Conservation (phyloP, 768 basidiomycete genomes). For the Pleurotus citrinopileatus region DNA sequence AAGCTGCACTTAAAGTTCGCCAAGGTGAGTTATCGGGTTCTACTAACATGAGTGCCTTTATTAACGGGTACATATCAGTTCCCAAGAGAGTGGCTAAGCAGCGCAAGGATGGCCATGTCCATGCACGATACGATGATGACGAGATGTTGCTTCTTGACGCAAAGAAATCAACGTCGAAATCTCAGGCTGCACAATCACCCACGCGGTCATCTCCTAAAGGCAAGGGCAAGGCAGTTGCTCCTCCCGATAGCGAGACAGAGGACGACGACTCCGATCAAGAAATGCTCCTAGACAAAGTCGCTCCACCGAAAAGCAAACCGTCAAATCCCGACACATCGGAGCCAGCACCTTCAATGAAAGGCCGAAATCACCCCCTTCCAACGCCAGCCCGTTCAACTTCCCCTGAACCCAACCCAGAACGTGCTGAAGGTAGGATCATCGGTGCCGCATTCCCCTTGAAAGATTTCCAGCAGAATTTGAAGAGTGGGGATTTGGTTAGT, state of each 20-base stretch:
- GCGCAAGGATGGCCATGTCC: conserved; percentile 61
- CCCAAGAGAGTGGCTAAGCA: conserved; percentile 57
- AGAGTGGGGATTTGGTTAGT: conserved; percentile 73
- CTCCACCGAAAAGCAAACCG: not conserved
- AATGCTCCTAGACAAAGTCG: conserved; percentile 14
- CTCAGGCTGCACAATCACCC: conserved; percentile 14
- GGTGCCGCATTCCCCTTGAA: conserved; percentile 68
- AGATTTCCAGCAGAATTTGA: conserved; percentile 74
- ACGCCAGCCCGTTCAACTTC: conserved; percentile 55
- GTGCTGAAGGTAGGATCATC: conserved; percentile 71
- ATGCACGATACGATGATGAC: conserved; percentile 62
- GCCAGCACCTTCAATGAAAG: not conserved
- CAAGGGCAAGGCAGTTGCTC: conserved; percentile 24
- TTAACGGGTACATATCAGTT: conserved; percentile 33
- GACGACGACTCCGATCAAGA: conserved; percentile 35
- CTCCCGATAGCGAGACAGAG: conserved; percentile 55
- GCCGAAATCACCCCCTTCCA: conserved; percentile 33
- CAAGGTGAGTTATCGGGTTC: conserved; percentile 45
- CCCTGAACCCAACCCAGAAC: conserved; percentile 43
- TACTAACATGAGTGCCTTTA: not conserved
- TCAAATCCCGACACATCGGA: conserved; percentile 9
- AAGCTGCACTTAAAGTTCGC: conserved; percentile 70
- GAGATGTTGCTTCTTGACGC: conserved; percentile 56
- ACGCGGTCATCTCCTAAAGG: conserved; percentile 20
- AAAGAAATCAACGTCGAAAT: conserved; percentile 17